Evolutionary conservation across 768 basidiomycete species (phyloP).

Genomic region (Leccinum longicurvipes): DNA sequence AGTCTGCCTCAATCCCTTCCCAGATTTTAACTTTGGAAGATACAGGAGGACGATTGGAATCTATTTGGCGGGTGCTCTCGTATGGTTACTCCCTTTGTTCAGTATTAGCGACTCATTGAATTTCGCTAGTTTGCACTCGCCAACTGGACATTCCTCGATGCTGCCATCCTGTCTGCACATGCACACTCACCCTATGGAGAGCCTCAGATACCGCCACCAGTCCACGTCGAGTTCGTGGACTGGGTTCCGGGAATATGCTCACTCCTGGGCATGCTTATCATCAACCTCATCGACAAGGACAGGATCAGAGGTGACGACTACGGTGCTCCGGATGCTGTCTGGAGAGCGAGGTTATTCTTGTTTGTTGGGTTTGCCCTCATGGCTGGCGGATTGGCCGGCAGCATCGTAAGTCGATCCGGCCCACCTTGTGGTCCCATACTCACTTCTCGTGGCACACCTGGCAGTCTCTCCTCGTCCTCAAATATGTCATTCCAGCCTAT

Average conservation of each 20-base stretch:
- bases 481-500: conserved; percentile 78
- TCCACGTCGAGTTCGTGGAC: conserved; percentile 89
- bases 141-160: conserved; percentile 94
- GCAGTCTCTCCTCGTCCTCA: conserved; percentile 85
- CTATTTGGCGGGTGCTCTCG: conserved; percentile 88
- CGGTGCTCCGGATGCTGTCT: conserved; percentile 81
- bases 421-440: neutral
- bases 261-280: conserved; percentile 85
- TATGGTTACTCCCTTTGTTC: conserved; percentile 41
- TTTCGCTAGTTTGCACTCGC: conserved; percentile 79
- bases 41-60: conserved; percentile 83
- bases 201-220: conserved; percentile 64
- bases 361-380: conserved; percentile 96
- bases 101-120: neutral
- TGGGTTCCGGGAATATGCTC: conserved; percentile 98
- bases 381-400: conserved; percentile 98
- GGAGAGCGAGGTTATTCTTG: conserved; percentile 85
- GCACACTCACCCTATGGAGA: conserved; percentile 72
- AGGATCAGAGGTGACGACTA: conserved; percentile 78
- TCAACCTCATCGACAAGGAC: conserved; percentile 95
- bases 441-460: neutral
- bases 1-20: conserved; percentile 86
- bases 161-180: conserved; percentile 85
- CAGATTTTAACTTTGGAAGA: conserved; percentile 68
- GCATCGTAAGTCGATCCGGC: conserved; percentile 63